Evolutionary conservation across 208 protist genomes (phyloP).

Genomic region (Eutreptiella sp.): DNA sequence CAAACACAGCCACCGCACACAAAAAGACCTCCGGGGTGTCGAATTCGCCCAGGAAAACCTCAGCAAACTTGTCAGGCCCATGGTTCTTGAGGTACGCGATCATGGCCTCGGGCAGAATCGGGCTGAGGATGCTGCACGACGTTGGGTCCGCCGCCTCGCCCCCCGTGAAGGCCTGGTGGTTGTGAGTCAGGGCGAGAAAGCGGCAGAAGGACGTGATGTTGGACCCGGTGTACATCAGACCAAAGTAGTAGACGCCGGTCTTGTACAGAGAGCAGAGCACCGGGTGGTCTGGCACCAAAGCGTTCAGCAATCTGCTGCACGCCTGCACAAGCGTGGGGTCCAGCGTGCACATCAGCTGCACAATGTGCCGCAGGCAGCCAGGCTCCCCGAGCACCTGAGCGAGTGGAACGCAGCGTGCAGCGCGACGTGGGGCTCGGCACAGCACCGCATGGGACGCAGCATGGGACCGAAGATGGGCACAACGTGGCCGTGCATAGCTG

Average conservation of each 20-base stretch:
- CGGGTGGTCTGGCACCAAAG: slow-evolving; percentile 79
- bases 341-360: slow-evolving; percentile 86
- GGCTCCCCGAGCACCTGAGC: slow-evolving; percentile 53
- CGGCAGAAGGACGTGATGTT: slow-evolving; percentile 78
- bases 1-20: too few species aligned
- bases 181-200: slow-evolving; percentile 69
- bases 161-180: slow-evolving; percentile 64
- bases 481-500: too few species aligned
- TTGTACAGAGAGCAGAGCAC: slow-evolving; percentile 68
- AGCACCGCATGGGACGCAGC: too few species aligned
- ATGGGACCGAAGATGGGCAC: too few species aligned
- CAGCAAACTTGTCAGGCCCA: slow-evolving; percentile 76
- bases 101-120: slow-evolving; percentile 82
- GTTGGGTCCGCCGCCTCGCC: slow-evolving; percentile 52
- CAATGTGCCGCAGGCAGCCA: slow-evolving; percentile 75
- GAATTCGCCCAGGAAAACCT: slow-evolving; percentile 82
- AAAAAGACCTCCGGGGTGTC: slow-evolving; percentile 88
- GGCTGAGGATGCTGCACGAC: slow-evolving; percentile 61
- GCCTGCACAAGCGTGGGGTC: slow-evolving; percentile 65
- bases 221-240: slow-evolving; percentile 84
- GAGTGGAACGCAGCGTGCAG: neutral
- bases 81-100: slow-evolving; percentile 84
- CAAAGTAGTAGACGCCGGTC: slow-evolving; percentile 87
- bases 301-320: slow-evolving; percentile 67
- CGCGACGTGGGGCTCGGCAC: neutral